Evolutionary conservation across 495 filamentous ascomycete species (phyloP).

Genomic region (Xylaria bambusicola): DNA sequence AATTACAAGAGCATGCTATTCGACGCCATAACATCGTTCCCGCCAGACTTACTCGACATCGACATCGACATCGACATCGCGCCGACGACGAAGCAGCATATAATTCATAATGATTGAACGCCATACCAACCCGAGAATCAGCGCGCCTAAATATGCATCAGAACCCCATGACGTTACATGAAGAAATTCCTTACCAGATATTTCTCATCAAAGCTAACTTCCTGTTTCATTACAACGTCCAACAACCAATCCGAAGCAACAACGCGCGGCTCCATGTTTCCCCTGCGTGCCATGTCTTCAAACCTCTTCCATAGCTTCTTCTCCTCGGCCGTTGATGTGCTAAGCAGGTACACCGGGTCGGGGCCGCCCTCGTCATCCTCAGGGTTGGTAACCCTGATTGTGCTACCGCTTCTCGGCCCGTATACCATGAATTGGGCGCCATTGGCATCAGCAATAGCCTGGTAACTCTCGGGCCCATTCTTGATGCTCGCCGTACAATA

Average conservation of each 20-base stretch:
- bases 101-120: constrained; percentile 6
- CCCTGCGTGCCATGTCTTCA: constrained; percentile 68
- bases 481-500: constrained; percentile 77
- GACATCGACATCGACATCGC: constrained; percentile 16
- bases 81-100: not conserved
- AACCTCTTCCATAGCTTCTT: constrained; percentile 78
- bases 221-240: constrained; percentile 84
- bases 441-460: constrained; percentile 82
- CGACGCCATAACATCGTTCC: constrained; percentile 7
- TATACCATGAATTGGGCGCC: constrained; percentile 82
- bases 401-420: constrained; percentile 65
- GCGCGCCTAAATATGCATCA: not conserved
- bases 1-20: constrained; percentile 6
- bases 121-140: not conserved
- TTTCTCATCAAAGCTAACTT: constrained; percentile 61
- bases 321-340: constrained; percentile 63
- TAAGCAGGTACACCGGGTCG: constrained; percentile 78
- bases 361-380: constrained; percentile 61
- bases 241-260: constrained; percentile 87
- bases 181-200: constrained; percentile 54
- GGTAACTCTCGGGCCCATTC: constrained; percentile 80
- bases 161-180: constrained; percentile 11
- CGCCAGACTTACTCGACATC: constrained; percentile 12
- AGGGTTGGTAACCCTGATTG: constrained; percentile 55
- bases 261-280: constrained; percentile 72